Evolutionary conservation across 305 asterid species (phyloP).

Genomic region (Plantago coronopus): DNA sequence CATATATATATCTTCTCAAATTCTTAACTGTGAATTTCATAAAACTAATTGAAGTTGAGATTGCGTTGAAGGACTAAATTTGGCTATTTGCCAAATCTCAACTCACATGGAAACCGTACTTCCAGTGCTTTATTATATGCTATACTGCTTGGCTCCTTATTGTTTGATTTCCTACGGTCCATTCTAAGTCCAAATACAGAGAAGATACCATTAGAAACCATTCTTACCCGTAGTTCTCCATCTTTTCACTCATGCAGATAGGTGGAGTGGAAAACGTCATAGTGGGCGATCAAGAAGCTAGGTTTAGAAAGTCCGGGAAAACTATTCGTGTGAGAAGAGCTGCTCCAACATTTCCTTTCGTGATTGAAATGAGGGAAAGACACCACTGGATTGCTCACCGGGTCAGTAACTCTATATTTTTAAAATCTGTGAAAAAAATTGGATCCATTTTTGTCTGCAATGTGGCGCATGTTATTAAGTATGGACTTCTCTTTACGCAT

Average conservation of each 20-base stretch:
- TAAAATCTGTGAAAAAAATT: neutral
- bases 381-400: conserved; percentile 64
- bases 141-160: too few species aligned
- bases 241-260: conserved; percentile 40
- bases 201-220: neutral
- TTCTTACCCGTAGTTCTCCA: neutral
- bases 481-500: neutral
- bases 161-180: neutral
- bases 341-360: conserved; percentile 62
- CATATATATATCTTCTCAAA: too few species aligned
- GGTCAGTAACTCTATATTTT: conserved; percentile 38
- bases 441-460: conserved; percentile 1
- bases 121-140: too few species aligned
- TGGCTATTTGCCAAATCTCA: too few species aligned
- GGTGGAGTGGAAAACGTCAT: conserved; percentile 55
- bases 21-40: too few species aligned
- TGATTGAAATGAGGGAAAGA: conserved; percentile 67
- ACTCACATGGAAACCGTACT: too few species aligned
- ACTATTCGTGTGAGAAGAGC: conserved; percentile 59
- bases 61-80: too few species aligned
- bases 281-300: conserved; percentile 58
- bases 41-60: too few species aligned
- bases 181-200: conserved; percentile 9
- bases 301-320: conserved; percentile 48
- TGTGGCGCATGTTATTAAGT: neutral